These are phyloP conservation scores for Schwanniomyces etchellsii DNA, from an alignment of 1,139 yeast species.

Conservation along the genomic window DNA sequence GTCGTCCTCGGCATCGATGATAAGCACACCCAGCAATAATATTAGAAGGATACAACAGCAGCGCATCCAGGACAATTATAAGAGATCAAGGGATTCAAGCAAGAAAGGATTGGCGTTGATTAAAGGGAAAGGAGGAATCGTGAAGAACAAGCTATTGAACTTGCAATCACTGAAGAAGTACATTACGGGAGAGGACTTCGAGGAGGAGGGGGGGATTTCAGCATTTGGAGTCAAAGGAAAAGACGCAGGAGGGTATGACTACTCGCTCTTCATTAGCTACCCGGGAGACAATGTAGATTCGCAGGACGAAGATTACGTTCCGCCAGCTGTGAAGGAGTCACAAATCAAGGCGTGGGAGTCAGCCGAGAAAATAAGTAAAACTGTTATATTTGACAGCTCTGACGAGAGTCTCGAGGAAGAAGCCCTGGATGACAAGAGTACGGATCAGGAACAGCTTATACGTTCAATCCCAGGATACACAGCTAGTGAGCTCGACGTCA, in stretches of 20 bases:
- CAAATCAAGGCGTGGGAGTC: conserved; percentile 45
- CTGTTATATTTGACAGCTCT: conserved; percentile 30
- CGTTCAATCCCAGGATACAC: conserved; percentile 39
- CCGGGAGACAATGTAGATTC: conserved; percentile 13
- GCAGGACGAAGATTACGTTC: conserved; percentile 16
- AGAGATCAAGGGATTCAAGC: conserved; percentile 1
- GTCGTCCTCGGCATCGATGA: conserved; percentile 28
- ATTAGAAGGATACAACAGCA: conserved; percentile 15
- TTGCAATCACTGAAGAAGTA: conserved; percentile 19
- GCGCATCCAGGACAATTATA: conserved; percentile 8
- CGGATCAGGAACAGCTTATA: conserved; percentile 10
- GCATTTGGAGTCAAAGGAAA: neutral
- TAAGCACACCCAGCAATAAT: conserved; percentile 30
- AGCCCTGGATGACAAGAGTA: conserved; percentile 9
- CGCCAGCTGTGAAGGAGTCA: conserved; percentile 26
- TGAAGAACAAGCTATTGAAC: conserved; percentile 25
- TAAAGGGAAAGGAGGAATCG: conserved; percentile 15
- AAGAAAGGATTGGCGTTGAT: conserved; percentile 7
- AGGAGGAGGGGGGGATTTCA: neutral
- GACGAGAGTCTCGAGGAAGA: conserved; percentile 20
- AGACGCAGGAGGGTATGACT: conserved; percentile 12
- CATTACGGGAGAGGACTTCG: conserved; percentile 1
- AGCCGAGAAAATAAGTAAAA: conserved; percentile 35
- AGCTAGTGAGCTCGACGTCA: conserved; percentile 27
- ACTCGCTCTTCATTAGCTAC: conserved; percentile 20